phyloP scores from a whole-genome alignment of 805 yeast species.

The Ogataea methylovora region DNA sequence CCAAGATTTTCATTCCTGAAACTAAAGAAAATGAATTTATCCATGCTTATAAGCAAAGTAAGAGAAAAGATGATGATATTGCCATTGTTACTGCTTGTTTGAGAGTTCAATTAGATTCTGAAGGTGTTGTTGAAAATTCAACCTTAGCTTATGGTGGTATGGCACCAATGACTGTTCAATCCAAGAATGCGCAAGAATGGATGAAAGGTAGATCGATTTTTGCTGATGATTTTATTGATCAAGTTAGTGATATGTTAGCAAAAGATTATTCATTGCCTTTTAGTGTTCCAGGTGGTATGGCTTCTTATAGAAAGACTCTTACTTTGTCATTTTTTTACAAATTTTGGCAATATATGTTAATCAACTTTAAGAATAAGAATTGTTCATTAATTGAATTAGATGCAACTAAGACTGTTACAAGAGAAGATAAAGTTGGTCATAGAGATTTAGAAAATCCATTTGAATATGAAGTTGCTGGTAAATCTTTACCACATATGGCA shows the following conservation, averaged over 20 bases:
- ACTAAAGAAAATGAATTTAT: constrained; percentile 28
- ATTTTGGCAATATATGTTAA: constrained; percentile 28
- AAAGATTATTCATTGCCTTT: constrained; percentile 31
- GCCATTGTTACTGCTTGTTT: constrained; percentile 40
- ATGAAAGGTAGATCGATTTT: constrained; percentile 18
- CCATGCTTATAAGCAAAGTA: constrained; percentile 36
- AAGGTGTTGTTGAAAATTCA: constrained; percentile 20
- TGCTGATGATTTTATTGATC: constrained; percentile 20
- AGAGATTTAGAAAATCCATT: constrained; percentile 32
- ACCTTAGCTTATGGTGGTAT: constrained; percentile 39
- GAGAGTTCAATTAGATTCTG: constrained; percentile 17
- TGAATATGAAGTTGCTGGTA: constrained; percentile 31
- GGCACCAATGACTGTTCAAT: constrained; percentile 37
- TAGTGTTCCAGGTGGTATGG: constrained; percentile 45
- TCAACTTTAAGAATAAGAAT: constrained; percentile 3
- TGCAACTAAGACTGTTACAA: constrained; percentile 25
- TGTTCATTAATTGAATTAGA: constrained; percentile 23
- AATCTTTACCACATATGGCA: constrained; percentile 33
- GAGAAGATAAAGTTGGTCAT: constrained; percentile 29
- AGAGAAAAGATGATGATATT: constrained; percentile 43
- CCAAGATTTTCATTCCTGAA: constrained; percentile 33
- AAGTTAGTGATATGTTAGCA: constrained; percentile 18
- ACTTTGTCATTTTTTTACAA: constrained; percentile 38
- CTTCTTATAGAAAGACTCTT: constrained; percentile 34
- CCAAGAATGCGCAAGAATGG: constrained; percentile 25